Base-by-base conservation (phyloP, 2,329 filamentous ascomycete genomes). In the Epichloe coenophiala region DNA sequence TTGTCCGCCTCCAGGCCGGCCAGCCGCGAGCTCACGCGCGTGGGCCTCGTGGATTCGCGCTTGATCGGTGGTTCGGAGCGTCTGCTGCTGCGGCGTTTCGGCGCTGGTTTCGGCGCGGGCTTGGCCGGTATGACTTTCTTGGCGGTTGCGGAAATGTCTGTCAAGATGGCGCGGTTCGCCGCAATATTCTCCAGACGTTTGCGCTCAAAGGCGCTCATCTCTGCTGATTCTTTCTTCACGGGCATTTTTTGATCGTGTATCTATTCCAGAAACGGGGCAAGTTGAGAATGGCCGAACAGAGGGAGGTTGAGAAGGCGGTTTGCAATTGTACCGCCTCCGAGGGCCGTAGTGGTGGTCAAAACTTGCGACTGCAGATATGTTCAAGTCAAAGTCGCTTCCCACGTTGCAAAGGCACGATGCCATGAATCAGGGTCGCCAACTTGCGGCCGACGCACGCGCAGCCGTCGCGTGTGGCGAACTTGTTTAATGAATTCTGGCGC, bases 111-210 rank as follows among this genome's bases (percentile, higher is more conserved):
- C 0, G 71, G 66, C 1, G 75, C 68, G 50, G 78, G 78, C 1
- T 78, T 73, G 1, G 54, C 56, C 0, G 83, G 86, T 11, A 85
- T 71, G n/a, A 81, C 74, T 47, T 78, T 81, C 21, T 84, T 84
- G 0, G 87, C 81, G 1, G 84, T 77, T 2, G 80, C 79, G 2
- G 85, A 83, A 1, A 95, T 77, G 53, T 89, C 84, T 53, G 86
- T 86, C 0, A 96, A 68, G 0, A 95, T 63, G 0, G 84, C 87
- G 65, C 91, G 84, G 59, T 94, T 93, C 49, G 86, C 83, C 0
- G 84, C 87, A 40, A 95, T 94, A 57, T 95, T 95, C 54, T 89
- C 88, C 15, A 88, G 78, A 0, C 90, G 78, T 58, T 87, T 82
- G 59, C 83, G 82, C 72, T 95, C 90, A 66, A 95, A 96, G 39